Evolutionary conservation across 768 basidiomycete species (phyloP).

Genomic region (Pulveroboletus sp.): DNA sequence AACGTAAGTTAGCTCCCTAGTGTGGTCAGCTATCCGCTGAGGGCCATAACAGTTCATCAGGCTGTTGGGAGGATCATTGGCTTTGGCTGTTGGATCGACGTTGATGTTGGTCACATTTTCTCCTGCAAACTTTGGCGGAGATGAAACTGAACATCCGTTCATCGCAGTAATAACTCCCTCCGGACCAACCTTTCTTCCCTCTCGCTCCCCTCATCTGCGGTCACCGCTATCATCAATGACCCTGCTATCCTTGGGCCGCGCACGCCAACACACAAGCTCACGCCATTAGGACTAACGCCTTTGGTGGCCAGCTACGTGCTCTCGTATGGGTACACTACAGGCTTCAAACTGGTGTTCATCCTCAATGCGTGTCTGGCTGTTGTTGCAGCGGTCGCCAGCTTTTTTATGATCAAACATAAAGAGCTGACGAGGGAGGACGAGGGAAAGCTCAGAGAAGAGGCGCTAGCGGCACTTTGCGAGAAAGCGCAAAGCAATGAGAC

Average conservation of each 20-base stretch:
- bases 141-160: background rate
- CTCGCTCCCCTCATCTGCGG: slow-evolving; percentile 33
- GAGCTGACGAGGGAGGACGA: slow-evolving; percentile 58
- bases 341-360: slow-evolving; percentile 57
- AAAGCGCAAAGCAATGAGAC: background rate
- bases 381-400: slow-evolving; percentile 48
- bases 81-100: slow-evolving; percentile 57
- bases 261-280: slow-evolving; percentile 30
- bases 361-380: slow-evolving; percentile 54
- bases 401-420: slow-evolving; percentile 58
- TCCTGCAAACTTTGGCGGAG: background rate
- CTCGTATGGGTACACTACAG: slow-evolving; percentile 46
- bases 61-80: slow-evolving; percentile 63
- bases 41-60: slow-evolving; percentile 51
- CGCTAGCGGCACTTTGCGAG: slow-evolving; percentile 14
- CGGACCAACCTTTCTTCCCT: slow-evolving; percentile 37
- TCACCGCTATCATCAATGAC: slow-evolving; percentile 45
- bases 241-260: slow-evolving; percentile 36
- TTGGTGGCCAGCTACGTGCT: slow-evolving; percentile 40
- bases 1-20: slow-evolving; percentile 38
- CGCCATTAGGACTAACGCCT: slow-evolving; percentile 33
- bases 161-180: slow-evolving; percentile 43
- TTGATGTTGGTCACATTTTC: slow-evolving; percentile 39
- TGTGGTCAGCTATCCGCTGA: slow-evolving; percentile 2
- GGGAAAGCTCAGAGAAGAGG: slow-evolving; percentile 41